Percentiles rank a stretch among this genome's conserved stretches.
These are phyloP conservation scores for Cryptococcus sp. DNA, from an alignment of 1,284 basidiomycete genomes.

Conservation along the genomic window DNA sequence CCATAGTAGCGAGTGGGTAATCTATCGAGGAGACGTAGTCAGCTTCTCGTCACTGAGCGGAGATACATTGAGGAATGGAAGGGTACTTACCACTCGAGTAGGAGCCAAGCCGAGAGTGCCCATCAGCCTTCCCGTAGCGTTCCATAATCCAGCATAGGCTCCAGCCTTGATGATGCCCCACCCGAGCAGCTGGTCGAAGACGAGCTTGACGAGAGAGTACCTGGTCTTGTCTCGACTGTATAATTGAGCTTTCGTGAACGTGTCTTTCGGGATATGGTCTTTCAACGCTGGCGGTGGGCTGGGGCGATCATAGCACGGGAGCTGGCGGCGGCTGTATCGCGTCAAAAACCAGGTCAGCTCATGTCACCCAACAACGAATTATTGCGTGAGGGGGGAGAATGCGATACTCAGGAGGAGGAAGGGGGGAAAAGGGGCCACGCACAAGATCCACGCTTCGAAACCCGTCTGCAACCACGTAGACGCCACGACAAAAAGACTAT, in stretches of 20 bases:
- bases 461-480: constrained; percentile 34
- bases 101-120: constrained; percentile 58
- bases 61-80: neutral
- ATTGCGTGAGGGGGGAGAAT: neutral
- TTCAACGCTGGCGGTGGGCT: constrained; percentile 75
- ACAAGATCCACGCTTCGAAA: constrained; percentile 45
- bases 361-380: neutral
- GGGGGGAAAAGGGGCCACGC: constrained; percentile 13
- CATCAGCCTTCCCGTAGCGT: constrained; percentile 31
- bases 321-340: constrained; percentile 62
- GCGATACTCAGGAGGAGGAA: neutral
- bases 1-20: constrained; percentile 80
- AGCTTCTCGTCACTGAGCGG: neutral
- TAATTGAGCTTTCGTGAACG: constrained; percentile 83
- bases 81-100: constrained; percentile 35
- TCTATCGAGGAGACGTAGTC: constrained; percentile 57
- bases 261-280: constrained; percentile 68
- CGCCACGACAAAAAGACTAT: constrained; percentile 29
- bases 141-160: constrained; percentile 79
- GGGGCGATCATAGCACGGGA: constrained; percentile 74
- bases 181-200: constrained; percentile 73
- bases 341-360: neutral
- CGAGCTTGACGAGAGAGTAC: constrained; percentile 71
- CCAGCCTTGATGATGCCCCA: constrained; percentile 72
- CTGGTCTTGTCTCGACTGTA: constrained; percentile 93